Conservation (phyloP, 805 yeast genomes). For the Sugiyamaella mastotermitis region DNA sequence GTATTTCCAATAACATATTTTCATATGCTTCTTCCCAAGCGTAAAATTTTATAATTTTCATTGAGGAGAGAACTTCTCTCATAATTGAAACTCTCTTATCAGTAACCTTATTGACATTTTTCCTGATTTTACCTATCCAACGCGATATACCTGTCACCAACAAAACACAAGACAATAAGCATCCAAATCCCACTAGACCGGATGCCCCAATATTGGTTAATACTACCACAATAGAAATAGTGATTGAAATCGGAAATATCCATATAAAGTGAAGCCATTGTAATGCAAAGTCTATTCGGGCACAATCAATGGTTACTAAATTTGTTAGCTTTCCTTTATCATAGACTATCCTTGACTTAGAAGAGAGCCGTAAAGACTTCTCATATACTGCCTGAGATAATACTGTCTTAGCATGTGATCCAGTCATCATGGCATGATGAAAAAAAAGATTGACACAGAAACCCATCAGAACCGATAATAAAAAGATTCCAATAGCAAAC, state of each 20-base stretch:
- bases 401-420: slow-evolving; percentile 68
- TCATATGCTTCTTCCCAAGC: slow-evolving; percentile 87
- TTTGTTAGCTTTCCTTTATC: slow-evolving; percentile 71
- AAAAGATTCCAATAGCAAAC: slow-evolving; percentile 62
- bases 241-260: slow-evolving; percentile 58
- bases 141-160: slow-evolving; percentile 44
- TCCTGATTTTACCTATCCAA: slow-evolving; percentile 49
- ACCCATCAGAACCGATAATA: slow-evolving; percentile 46
- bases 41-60: slow-evolving; percentile 80
- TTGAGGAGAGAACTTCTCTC: slow-evolving; percentile 70
- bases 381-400: slow-evolving; percentile 63
- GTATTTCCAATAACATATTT: slow-evolving; percentile 45
- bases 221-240: slow-evolving; percentile 58
- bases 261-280: slow-evolving; percentile 60
- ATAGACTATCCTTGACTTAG: slow-evolving; percentile 50
- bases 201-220: slow-evolving; percentile 65
- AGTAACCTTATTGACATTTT: slow-evolving; percentile 54
- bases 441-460: slow-evolving; percentile 56
- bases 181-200: slow-evolving; percentile 64
- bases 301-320: slow-evolving; percentile 72
- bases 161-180: slow-evolving; percentile 34
- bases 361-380: slow-evolving; percentile 59
- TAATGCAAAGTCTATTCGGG: slow-evolving; percentile 74
- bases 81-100: slow-evolving; percentile 71
- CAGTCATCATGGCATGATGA: slow-evolving; percentile 53